These are phyloP conservation scores for Penicillium cinerascens DNA, from an alignment of 495 filamentous ascomycete genomes.

Conservation along the genomic window DNA sequence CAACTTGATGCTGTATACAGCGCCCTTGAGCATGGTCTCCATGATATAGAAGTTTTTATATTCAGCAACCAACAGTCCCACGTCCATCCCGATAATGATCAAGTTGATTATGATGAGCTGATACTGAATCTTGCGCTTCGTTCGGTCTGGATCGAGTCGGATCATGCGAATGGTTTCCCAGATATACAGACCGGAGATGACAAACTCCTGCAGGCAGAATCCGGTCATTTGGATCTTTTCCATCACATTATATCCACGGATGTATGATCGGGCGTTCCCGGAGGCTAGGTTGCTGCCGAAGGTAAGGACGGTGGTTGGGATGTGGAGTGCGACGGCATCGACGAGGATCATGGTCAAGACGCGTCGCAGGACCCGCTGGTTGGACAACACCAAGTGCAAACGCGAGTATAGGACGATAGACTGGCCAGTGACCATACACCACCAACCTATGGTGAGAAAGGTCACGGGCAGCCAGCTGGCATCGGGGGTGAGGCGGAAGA, in stretches of 20 bases:
- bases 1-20: constrained; percentile 62
- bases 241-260: constrained; percentile 51
- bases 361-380: constrained; percentile 45
- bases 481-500: constrained; percentile 49
- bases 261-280: constrained; percentile 13
- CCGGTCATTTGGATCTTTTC: constrained; percentile 63
- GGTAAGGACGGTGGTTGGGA: constrained; percentile 54
- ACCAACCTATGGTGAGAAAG: constrained; percentile 56
- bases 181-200: constrained; percentile 61
- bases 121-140: constrained; percentile 51
- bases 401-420: constrained; percentile 65
- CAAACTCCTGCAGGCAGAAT: constrained; percentile 59
- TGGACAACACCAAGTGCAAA: constrained; percentile 57
- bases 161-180: constrained; percentile 51
- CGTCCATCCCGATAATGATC: constrained; percentile 54
- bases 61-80: constrained; percentile 54
- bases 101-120: constrained; percentile 58
- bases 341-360: constrained; percentile 58
- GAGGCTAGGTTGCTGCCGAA: constrained; percentile 51
- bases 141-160: constrained; percentile 39
- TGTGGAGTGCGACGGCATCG: constrained; percentile 52
- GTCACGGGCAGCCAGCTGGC: constrained; percentile 39
- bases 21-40: constrained; percentile 57
- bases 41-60: constrained; percentile 55
- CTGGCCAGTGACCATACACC: constrained; percentile 62